Conservation (phyloP, 345 rosid species). For the Chamaenerion angustifolium region DNA sequence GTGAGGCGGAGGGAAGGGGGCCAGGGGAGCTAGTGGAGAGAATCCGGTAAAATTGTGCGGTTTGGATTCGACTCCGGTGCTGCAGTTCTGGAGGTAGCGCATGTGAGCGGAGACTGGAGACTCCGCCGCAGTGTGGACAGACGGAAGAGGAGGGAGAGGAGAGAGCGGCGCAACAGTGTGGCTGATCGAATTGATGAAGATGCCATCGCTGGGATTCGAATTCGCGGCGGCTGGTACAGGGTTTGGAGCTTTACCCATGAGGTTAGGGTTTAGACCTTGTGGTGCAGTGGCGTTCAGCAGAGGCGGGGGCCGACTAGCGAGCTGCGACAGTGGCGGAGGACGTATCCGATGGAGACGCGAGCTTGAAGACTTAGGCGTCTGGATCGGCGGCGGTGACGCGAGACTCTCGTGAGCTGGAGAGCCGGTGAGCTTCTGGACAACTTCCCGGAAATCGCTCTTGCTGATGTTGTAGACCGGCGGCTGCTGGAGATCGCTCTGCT, state of each 20-base stretch:
- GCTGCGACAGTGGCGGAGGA: slow-evolving; percentile 7
- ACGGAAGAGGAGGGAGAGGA: slow-evolving; percentile 23
- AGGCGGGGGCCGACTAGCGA: background rate
- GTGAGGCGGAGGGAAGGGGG: slow-evolving; percentile 10
- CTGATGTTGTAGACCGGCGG: slow-evolving; percentile 14
- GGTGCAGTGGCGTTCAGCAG: background rate
- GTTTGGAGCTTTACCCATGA: too few species aligned
- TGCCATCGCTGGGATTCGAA: slow-evolving; percentile 1
- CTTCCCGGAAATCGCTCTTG: slow-evolving; percentile 6
- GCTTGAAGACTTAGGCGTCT: slow-evolving; percentile 1
- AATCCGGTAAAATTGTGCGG: slow-evolving; percentile 44
- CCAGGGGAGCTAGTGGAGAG: slow-evolving; percentile 44
- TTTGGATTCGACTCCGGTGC: slow-evolving; percentile 29
- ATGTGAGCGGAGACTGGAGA: slow-evolving; percentile 32
- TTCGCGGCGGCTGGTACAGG: too few species aligned
- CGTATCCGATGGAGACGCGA: slow-evolving; percentile 7
- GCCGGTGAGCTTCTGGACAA: slow-evolving; percentile 7
- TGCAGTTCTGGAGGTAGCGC: slow-evolving; percentile 55
- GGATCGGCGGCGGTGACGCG: background rate
- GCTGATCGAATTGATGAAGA: slow-evolving; percentile 4
- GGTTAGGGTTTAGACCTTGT: too few species aligned
- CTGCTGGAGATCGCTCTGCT: slow-evolving; percentile 8
- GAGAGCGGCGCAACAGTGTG: slow-evolving; percentile 15
- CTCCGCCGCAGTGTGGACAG: slow-evolving; percentile 23
- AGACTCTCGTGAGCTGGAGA: background rate